These are phyloP conservation scores for Fusarium piperis DNA, from an alignment of 2,329 filamentous ascomycete species.

Conservation along the genomic window DNA sequence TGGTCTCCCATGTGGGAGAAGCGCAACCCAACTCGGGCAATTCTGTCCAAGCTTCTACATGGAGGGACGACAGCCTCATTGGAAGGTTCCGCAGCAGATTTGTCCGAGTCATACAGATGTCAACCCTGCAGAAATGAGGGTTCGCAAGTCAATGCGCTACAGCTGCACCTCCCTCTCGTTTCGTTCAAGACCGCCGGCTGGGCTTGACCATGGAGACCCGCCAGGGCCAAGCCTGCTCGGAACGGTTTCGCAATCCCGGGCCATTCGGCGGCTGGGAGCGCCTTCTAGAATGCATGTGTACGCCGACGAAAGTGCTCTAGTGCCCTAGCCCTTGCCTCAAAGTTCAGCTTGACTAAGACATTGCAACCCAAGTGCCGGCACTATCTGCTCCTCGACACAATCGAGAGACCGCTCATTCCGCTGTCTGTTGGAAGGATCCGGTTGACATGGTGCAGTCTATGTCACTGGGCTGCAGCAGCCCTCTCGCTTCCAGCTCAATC, in stretches of 20 bases:
- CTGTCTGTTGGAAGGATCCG: background rate
- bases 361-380: constrained; percentile 23
- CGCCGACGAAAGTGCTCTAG: background rate
- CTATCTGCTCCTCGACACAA: background rate
- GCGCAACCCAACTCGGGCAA: background rate
- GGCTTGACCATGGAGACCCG: constrained; percentile 22
- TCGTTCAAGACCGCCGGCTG: constrained; percentile 18
- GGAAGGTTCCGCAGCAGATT: background rate
- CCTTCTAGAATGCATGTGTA: constrained; percentile 28
- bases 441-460: background rate
- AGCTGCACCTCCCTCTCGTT: constrained; percentile 30
- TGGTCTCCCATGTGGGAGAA: constrained; percentile 9
- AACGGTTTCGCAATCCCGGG: constrained; percentile 8
- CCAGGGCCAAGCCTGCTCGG: constrained; percentile 23
- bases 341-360: constrained; percentile 25
- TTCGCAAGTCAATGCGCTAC: constrained; percentile 28
- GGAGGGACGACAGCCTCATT: background rate
- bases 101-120: constrained; percentile 1
- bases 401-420: constrained; percentile 3
- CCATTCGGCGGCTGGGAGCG: constrained; percentile 10
- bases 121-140: constrained; percentile 21
- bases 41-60: background rate
- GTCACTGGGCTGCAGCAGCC: constrained; percentile 11
- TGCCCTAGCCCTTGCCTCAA: constrained; percentile 17
- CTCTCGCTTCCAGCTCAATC: constrained; percentile 15